These are phyloP conservation scores for Nemania diffusa DNA, from an alignment of 2,329 filamentous ascomycete genomes.

Conservation along the genomic window DNA sequence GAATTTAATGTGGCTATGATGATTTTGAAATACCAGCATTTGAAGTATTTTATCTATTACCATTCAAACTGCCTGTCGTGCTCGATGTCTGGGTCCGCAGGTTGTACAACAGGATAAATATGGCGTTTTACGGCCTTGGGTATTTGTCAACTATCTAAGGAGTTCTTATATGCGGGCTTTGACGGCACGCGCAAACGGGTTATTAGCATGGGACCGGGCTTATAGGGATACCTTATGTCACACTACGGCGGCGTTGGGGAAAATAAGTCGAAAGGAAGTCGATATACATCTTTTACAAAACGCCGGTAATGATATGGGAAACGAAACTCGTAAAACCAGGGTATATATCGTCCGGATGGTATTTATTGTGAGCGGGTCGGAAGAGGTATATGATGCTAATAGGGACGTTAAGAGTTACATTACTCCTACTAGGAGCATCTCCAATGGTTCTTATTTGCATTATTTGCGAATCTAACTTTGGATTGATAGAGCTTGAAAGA, in stretches of 20 bases:
- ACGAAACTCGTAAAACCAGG: conserved; percentile 3
- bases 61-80: background rate
- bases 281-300: conserved; percentile 1
- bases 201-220: background rate
- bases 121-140: conserved; percentile 2
- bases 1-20: conserved; percentile 61
- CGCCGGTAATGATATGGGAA: conserved; percentile 8
- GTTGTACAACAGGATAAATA: conserved; percentile 19
- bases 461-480: conserved; percentile 1
- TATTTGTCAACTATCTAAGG: background rate
- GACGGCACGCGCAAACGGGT: background rate
- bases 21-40: background rate
- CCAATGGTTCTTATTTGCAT: background rate
- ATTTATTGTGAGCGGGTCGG: too few species aligned
- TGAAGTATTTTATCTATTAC: background rate
- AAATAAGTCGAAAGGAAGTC: background rate
- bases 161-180: background rate
- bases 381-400: conserved; percentile 16
- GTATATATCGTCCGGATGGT: conserved; percentile 2
- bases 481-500: background rate
- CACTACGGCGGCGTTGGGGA: background rate
- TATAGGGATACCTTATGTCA: background rate
- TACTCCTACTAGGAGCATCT: background rate
- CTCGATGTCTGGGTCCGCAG: background rate
- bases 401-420: background rate